phyloP scores from a whole-genome alignment of 169 alveolate species.

The Plasmodium berghei region DNA sequence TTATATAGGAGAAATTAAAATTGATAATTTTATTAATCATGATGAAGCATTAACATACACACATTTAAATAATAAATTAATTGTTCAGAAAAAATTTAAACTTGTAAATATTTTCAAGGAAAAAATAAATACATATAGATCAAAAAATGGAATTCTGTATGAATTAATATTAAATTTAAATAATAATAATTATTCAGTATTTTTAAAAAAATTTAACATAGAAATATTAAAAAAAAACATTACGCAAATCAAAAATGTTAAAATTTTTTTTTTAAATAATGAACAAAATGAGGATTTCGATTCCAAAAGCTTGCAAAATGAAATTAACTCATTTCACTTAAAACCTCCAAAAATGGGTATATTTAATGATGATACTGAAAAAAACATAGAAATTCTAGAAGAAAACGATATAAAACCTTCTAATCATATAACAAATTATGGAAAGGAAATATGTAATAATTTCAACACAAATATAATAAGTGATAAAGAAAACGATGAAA shows the following conservation, averaged over 20 bases:
- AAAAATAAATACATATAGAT: conserved; percentile 70
- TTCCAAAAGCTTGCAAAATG: background rate
- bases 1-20: conserved; percentile 45
- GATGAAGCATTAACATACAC: conserved; percentile 3
- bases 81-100: conserved; percentile 44
- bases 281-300: background rate
- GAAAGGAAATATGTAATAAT: background rate
- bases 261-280: conserved; percentile 23
- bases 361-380: background rate
- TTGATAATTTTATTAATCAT: conserved; percentile 45
- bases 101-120: conserved; percentile 63
- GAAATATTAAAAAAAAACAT: conserved; percentile 21
- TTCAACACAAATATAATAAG: background rate
- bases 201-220: conserved; percentile 41
- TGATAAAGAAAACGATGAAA: background rate
- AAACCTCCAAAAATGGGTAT: background rate
- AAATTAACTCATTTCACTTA: background rate
- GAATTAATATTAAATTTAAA: conserved; percentile 64
- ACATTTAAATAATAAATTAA: conserved; percentile 47
- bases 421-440: background rate
- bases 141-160: conserved; percentile 40
- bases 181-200: conserved; percentile 58
- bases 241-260: conserved; percentile 43
- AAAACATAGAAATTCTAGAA: background rate
- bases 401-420: background rate